Conservation (phyloP, 768 basidiomycete genomes). For the Paxillus ammoniavirescens region DNA sequence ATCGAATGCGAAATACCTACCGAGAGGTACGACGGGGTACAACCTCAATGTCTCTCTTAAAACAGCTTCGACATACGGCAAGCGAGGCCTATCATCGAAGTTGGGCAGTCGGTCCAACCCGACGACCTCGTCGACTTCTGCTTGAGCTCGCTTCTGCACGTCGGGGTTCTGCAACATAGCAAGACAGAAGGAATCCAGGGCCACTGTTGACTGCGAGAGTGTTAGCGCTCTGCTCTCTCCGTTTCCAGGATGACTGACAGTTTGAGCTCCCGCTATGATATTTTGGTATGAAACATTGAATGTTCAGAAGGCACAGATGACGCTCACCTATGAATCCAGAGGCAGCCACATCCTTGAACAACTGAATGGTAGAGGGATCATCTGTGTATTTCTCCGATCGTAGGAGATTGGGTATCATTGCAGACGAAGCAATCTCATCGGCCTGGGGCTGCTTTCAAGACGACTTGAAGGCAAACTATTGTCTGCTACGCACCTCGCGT, state of each 20-base stretch:
- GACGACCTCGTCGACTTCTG: constrained; percentile 5
- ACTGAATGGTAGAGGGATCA: constrained; percentile 5
- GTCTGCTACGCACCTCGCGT: background rate
- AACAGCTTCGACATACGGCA: constrained; percentile 7
- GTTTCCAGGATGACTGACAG: background rate
- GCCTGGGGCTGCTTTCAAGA: background rate
- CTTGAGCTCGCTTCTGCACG: background rate
- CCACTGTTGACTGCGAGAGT: background rate
- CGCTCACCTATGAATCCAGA: background rate
- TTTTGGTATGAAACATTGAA: background rate
- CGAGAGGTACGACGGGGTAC: background rate
- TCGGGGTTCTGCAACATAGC: constrained; percentile 3
- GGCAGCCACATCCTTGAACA: background rate
- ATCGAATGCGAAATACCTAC: background rate
- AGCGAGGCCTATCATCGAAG: background rate
- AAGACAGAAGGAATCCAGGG: background rate
- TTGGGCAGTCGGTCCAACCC: constrained; percentile 3
- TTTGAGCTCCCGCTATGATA: background rate
- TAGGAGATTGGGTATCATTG: constrained; percentile 1
- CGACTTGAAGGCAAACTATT: no score
- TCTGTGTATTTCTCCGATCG: background rate
- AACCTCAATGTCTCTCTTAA: background rate
- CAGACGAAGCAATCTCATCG: constrained; percentile 3
- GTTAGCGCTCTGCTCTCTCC: background rate
- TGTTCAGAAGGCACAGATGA: background rate